These are phyloP conservation scores for Akanthomyces lecanii DNA, from an alignment of 2,329 filamentous ascomycete genomes.

Conservation along the genomic window DNA sequence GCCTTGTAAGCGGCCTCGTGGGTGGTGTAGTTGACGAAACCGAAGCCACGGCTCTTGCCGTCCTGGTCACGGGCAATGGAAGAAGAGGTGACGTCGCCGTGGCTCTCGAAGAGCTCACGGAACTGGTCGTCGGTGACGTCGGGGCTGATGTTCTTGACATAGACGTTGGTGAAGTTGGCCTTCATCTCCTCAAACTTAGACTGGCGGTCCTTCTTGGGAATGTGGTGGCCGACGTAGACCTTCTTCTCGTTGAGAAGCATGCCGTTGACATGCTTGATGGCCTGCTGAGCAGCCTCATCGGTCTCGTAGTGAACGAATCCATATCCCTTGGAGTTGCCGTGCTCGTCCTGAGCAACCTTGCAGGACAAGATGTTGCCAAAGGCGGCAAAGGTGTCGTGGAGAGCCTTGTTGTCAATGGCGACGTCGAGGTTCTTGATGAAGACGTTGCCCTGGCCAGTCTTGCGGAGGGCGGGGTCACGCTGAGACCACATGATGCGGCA, in stretches of 20 bases:
- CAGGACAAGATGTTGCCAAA: conserved; percentile 99
- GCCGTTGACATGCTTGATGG: conserved; percentile 99
- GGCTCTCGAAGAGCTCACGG: conserved; percentile 86
- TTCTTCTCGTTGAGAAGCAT: conserved; percentile 99
- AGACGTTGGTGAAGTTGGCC: conserved; percentile 99
- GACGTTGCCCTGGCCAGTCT: conserved; percentile 98
- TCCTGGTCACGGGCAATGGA: conserved; percentile 86
- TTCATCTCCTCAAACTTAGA: conserved; percentile 99
- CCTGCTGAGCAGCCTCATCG: conserved; percentile 90
- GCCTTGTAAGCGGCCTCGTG: conserved; percentile 83
- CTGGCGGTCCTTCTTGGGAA: conserved; percentile 99
- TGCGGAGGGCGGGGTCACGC: conserved; percentile 96
- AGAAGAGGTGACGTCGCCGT: conserved; percentile 90
- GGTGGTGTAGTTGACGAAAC: conserved; percentile 92
- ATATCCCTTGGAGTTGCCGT: conserved; percentile 95
- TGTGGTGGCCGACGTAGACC: conserved; percentile 98
- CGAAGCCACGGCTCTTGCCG: conserved; percentile 91
- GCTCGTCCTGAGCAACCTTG: conserved; percentile 98
- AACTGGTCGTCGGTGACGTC: conserved; percentile 93
- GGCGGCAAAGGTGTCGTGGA: conserved; percentile 97
- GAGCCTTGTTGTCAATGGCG: conserved; percentile 99
- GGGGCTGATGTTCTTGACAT: conserved; percentile 92
- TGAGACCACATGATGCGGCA: conserved; percentile 99
- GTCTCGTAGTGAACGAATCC: conserved; percentile 99
- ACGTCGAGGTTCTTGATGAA: conserved; percentile 99